Evolutionary conservation across 768 basidiomycete species (phyloP), one percentile per base, ranked within the genome.

Genomic region (Trametes gibbosa): DNA sequence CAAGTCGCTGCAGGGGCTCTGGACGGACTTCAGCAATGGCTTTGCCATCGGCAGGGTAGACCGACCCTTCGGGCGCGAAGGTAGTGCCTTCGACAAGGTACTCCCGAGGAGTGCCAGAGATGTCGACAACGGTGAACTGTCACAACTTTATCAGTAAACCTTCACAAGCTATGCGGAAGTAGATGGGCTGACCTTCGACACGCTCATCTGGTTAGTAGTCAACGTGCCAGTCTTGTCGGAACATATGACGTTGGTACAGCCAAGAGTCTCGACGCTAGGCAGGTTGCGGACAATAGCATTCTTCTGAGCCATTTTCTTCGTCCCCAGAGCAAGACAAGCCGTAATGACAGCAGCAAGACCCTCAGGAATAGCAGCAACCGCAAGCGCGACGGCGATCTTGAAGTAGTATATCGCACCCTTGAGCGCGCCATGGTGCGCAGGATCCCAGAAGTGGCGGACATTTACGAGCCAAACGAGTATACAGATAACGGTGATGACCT

Each of bases 261-360:
- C 96, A 7, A 99, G 80, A 39, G 96, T 98, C 76, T 99, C 96
- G 32, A 99, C 97, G 63, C 90, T 93, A 8, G 96, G 97, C 62
- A 99, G 77, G 73, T 96, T 95, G 66, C 95, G 79, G 53, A 99
- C 96, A 67, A 99, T 99, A 1, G 96, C 96, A 62, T 98, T 97
- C 76, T 95, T 91, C 79, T 97, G 91, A 0, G 96, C 95, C 96
- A 99, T 99, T 75, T 97, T 98, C 78, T 97, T 95, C 17, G 96
- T 98, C 19, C 96, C 97, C 14, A 99, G 81, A 10, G 97, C 95
- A 39, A 99, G 75, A 73, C 95, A 98, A 10, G 95, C 95, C 8
- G 96, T 99, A 69, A 98, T 97, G 58, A 99, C 96, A 50, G 95
- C 95, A 35, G 96, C 95, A n/a, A 99, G 77, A 59, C 96, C 96